Base-by-base conservation (phyloP, 352 stramenopile genomes). In the Aphanomyces invadans region DNA sequence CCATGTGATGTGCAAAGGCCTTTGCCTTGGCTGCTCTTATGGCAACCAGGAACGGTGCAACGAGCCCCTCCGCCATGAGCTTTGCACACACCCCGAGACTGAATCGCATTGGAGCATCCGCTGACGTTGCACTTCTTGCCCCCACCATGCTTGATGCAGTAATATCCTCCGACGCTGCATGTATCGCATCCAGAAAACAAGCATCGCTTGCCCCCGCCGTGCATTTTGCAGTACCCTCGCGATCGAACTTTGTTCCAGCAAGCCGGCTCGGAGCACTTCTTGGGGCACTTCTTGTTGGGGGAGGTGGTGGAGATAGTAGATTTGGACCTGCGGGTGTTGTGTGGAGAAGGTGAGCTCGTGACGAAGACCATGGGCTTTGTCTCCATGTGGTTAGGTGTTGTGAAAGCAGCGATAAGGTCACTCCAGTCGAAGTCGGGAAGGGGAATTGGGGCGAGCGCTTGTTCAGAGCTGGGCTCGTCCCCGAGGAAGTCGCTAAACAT, bases 1-100 rank as follows among this genome's bases (percentile, higher is more conserved):
- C 87, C 87, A 46, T 95, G 87, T 7, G 87, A 83, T 44, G 83
- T 86, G 57, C 87, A 95, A 5, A 92, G 70, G 19, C 87, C 87
- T 7, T 81, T 78, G 12, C 87, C 87, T 60, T 95, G 87, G 17
- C 84, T 92, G 60, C 86, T 92, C 76, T 95, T 95, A 25, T 79
- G 87, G 63, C 85, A 94, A 56, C 88, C 88, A 5, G 77, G 76
- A 54, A 91, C 73, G 4, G 80, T 89, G 71, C 85, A 94, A 10
- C 83, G 83, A 39, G 79, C 89, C 45, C 85, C 83, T 46, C 83
- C 83, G 38, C 85, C 85, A 52, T 94, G 85, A 25, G 90, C 73
- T 54, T 92, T 94, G 66, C 85, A 94, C 21, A 92, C 48, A 0
- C 83, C 85, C 53, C 82, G 79, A n/a, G 83, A 92, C 71, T 92